A percentile compares a stretch with the other conserved stretches of the same genome.
Conservation (phyloP, 2,329 filamentous ascomycete species). For the Pyricularia pennisetigena region DNA sequence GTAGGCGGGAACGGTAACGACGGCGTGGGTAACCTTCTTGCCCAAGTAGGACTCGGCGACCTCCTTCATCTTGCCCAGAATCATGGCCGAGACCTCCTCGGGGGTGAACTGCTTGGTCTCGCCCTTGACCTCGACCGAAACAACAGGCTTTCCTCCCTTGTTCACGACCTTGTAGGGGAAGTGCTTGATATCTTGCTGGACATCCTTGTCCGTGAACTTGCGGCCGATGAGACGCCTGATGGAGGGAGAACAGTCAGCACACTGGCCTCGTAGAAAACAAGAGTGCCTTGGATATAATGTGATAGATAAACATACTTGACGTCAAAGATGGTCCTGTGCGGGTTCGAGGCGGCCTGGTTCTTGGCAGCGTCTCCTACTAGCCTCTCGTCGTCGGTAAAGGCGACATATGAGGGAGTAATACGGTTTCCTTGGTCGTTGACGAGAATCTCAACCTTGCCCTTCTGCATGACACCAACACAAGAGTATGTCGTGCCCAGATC, state of each 20-base stretch:
- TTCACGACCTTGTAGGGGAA: conserved; percentile 92
- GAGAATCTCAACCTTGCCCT: conserved; percentile 90
- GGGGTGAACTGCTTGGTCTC: conserved; percentile 49
- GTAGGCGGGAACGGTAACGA: conserved; percentile 93
- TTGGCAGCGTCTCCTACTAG: conserved; percentile 96
- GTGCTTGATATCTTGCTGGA: conserved; percentile 93
- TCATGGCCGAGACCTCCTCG: conserved; percentile 53
- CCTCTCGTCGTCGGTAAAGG: conserved; percentile 93
- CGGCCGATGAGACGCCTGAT: conserved; percentile 72
- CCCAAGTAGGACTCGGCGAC: conserved; percentile 66
- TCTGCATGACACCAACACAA: conserved; percentile 93
- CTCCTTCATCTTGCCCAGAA: conserved; percentile 53
- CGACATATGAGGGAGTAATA: conserved; percentile 91
- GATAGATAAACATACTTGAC: conserved; percentile 56
- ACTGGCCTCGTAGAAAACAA: neutral
- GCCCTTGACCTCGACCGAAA: conserved; percentile 58
- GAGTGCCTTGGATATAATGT: neutral
- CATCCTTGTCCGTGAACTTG: conserved; percentile 74
- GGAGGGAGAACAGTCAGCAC: conserved; percentile 19
- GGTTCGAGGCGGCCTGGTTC: conserved; percentile 84
- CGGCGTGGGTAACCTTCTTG: conserved; percentile 76
- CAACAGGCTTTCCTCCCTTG: conserved; percentile 82
- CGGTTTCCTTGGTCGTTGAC: conserved; percentile 96
- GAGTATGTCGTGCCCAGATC: conserved; percentile 83
- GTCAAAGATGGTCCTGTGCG: conserved; percentile 66